Percentiles rank a stretch among this genome's conserved stretches.
Evolutionary conservation across 116 monocot species (phyloP).

Genomic region (Phalaenopsis hybrid): DNA sequence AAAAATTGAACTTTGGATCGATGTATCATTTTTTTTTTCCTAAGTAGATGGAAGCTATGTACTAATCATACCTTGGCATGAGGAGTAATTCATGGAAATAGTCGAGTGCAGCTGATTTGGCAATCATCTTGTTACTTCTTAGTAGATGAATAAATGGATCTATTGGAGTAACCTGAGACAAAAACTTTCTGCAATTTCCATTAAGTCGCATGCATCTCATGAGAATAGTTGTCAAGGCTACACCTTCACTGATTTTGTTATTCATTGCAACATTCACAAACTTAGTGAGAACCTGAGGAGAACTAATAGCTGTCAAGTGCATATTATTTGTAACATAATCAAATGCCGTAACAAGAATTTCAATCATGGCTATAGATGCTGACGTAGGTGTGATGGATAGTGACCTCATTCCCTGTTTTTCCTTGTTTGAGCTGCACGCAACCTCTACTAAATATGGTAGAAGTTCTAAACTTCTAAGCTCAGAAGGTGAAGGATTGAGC

Average conservation of each 20-base stretch:
- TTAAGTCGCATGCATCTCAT: slow-evolving; percentile 84
- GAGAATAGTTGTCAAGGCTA: slow-evolving; percentile 66
- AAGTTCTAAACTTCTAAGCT: slow-evolving; percentile 74
- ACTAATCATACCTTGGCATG: slow-evolving; percentile 64
- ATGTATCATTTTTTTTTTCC: too few relatives aligned
- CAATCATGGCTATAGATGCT: slow-evolving; percentile 84
- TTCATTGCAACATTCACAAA: slow-evolving; percentile 71
- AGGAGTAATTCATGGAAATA: slow-evolving; percentile 90
- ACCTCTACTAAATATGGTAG: slow-evolving; percentile 66
- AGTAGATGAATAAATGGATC: slow-evolving; percentile 76
- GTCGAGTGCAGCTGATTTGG: slow-evolving; percentile 75
- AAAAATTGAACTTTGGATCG: too few relatives aligned
- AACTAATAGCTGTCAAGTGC: slow-evolving; percentile 61
- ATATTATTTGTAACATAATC: slow-evolving; percentile 83
- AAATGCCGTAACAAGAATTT: slow-evolving; percentile 75
- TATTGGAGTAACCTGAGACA: slow-evolving; percentile 74
- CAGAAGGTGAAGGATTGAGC: slow-evolving; percentile 79
- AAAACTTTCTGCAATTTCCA: slow-evolving; percentile 79
- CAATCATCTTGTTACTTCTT: slow-evolving; percentile 39
- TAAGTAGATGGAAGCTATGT: too few relatives aligned
- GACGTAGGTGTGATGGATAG: slow-evolving; percentile 51
- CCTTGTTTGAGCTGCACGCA: slow-evolving; percentile 51
- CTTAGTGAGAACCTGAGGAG: slow-evolving; percentile 61
- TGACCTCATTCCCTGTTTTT: slow-evolving; percentile 25
- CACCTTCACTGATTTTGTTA: slow-evolving; percentile 65